Conservation (phyloP, 192 early-diverging fungal species). For the Coemansia sp. region DNA sequence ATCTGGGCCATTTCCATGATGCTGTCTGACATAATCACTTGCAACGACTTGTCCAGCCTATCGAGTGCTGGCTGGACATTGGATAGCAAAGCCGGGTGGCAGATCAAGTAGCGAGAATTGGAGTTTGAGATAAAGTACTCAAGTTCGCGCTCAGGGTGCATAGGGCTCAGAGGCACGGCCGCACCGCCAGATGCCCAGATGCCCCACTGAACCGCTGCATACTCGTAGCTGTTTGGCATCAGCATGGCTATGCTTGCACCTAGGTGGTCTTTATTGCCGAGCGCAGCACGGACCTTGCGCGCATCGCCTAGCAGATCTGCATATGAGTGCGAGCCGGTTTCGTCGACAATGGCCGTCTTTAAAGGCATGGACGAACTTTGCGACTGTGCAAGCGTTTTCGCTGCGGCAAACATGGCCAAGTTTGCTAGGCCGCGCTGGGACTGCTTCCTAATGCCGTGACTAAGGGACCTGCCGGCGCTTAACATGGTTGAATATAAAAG, state of each 20-base stretch:
- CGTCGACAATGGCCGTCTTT: constrained; percentile 44
- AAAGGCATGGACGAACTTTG: constrained; percentile 5
- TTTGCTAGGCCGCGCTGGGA: constrained; percentile 32
- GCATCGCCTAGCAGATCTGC: constrained; percentile 45
- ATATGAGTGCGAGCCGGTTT: constrained; percentile 42
- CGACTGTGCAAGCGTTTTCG: constrained; percentile 29
- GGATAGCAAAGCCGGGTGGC: constrained; percentile 52
- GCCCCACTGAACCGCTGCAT: constrained; percentile 70
- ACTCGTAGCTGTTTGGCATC: constrained; percentile 63
- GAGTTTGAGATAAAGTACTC: constrained; percentile 75
- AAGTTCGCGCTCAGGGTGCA: constrained; percentile 76
- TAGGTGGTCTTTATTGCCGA: constrained; percentile 28
- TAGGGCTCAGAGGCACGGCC: constrained; percentile 71
- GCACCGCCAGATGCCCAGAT: constrained; percentile 81
- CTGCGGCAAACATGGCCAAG: constrained; percentile 44
- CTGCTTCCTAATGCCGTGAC: background rate
- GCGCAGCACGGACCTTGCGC: constrained; percentile 29
- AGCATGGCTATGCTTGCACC: constrained; percentile 52
- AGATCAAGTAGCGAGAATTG: constrained; percentile 61
- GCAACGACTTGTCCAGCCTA: constrained; percentile 19
- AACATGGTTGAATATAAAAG: background rate
- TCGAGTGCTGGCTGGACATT: constrained; percentile 45
- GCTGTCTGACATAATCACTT: constrained; percentile 22
- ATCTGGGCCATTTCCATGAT: constrained; percentile 16
- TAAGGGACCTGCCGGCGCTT: background rate